Conservation (phyloP, 192 early-diverging fungal species). For the Chytriomyces confervae region DNA sequence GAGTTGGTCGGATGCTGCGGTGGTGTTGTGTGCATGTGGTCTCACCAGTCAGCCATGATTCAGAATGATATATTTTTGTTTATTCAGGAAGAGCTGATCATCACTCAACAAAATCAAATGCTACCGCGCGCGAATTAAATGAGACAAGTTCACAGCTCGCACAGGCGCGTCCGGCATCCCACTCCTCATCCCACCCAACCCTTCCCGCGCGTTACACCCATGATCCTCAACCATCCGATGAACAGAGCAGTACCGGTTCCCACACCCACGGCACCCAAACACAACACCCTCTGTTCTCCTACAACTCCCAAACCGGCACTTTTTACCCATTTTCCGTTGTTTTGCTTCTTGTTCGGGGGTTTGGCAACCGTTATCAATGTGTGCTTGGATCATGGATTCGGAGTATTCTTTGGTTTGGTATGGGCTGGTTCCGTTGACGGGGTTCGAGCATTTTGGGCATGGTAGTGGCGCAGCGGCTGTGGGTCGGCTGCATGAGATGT, state of each 20-base stretch:
- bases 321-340: constrained; percentile 1
- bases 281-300: constrained; percentile 8
- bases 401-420: background rate
- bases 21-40: no score
- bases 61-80: no score
- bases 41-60: no score
- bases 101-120: no score
- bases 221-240: constrained; percentile 19
- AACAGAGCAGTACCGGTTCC: background rate
- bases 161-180: no score
- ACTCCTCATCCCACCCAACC: background rate
- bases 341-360: background rate
- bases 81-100: no score
- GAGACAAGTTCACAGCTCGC: no score
- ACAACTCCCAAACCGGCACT: constrained; percentile 7
- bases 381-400: background rate
- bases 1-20: no score
- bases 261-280: constrained; percentile 14
- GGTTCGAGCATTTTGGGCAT: constrained; percentile 19
- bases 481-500: constrained; percentile 22
- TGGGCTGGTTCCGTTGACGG: constrained; percentile 28
- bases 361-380: constrained; percentile 17
- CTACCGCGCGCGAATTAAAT: no score
- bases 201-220: constrained; percentile 1
- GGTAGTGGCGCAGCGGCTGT: background rate